Evolutionary conservation across 2,329 filamentous ascomycete species (phyloP).

Genomic region (Colletotrichum spaethianum): DNA sequence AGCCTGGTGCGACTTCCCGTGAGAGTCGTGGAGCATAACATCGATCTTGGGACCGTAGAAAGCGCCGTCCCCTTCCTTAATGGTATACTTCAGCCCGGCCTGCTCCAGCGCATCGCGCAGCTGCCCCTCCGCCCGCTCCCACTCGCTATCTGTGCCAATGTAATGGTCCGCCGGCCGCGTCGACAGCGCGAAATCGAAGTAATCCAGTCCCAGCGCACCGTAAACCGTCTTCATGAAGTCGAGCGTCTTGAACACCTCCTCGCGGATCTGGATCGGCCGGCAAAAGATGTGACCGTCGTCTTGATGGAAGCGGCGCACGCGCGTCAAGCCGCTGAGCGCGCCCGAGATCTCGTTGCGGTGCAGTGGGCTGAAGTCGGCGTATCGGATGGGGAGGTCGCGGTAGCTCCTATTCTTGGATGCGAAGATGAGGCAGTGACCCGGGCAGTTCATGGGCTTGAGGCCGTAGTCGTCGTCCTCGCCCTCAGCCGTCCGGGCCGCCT

Average conservation of each 20-base stretch:
- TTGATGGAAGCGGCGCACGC: slow-evolving; percentile 89
- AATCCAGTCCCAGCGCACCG: slow-evolving; percentile 76
- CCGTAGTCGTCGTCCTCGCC: slow-evolving; percentile 82
- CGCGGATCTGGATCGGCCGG: slow-evolving; percentile 79
- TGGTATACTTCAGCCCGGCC: slow-evolving; percentile 79
- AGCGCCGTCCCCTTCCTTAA: slow-evolving; percentile 87
- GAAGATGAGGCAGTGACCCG: slow-evolving; percentile 89
- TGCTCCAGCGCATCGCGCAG: slow-evolving; percentile 66
- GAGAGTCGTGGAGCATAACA: slow-evolving; percentile 83
- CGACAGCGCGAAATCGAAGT: slow-evolving; percentile 83
- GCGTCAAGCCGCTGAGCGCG: slow-evolving; percentile 83
- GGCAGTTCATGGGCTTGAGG: slow-evolving; percentile 94
- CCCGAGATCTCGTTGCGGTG: slow-evolving; percentile 90
- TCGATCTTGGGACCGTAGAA: slow-evolving; percentile 96
- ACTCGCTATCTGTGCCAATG: slow-evolving; percentile 80
- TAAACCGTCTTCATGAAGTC: slow-evolving; percentile 83
- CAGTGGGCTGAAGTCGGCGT: slow-evolving; percentile 90
- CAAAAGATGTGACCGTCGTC: slow-evolving; percentile 95
- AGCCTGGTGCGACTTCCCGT: slow-evolving; percentile 90
- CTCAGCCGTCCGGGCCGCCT: slow-evolving; percentile 42
- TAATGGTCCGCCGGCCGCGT: slow-evolving; percentile 83
- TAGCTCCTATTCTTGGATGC: slow-evolving; percentile 81
- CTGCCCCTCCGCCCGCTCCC: slow-evolving; percentile 61
- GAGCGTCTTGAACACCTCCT: slow-evolving; percentile 81
- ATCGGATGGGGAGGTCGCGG: slow-evolving; percentile 84